phyloP scores from a whole-genome alignment of 768 basidiomycete species.

The Punctularia strigosozonata region DNA sequence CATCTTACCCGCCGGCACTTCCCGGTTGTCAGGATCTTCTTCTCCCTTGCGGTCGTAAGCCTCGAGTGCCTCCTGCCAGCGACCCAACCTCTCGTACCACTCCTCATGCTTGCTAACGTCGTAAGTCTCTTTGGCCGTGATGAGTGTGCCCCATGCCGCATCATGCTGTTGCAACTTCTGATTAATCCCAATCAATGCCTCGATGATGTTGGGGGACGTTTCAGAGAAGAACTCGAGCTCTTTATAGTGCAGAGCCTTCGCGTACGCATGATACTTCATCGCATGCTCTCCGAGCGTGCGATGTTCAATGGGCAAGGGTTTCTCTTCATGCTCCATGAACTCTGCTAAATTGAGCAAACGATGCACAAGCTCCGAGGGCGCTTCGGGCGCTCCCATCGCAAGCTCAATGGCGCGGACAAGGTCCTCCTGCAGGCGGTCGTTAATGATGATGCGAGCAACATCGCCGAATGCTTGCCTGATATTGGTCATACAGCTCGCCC shows the following conservation, averaged over 20 bases:
- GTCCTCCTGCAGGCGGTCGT: constrained; percentile 56
- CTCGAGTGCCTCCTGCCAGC: constrained; percentile 88
- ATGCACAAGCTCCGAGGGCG: constrained; percentile 85
- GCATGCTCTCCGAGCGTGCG: constrained; percentile 91
- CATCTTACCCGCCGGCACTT: constrained; percentile 82
- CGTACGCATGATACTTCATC: constrained; percentile 86
- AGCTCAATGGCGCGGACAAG: constrained; percentile 81
- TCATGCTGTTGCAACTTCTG: constrained; percentile 95
- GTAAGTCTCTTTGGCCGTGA: constrained; percentile 81
- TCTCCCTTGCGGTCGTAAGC: constrained; percentile 75
- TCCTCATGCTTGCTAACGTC: constrained; percentile 90
- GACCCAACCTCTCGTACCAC: constrained; percentile 94
- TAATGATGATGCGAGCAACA: background rate
- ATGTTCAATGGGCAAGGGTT: constrained; percentile 86
- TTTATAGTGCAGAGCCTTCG: constrained; percentile 97
- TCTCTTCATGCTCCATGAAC: constrained; percentile 99
- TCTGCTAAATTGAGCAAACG: constrained; percentile 88
- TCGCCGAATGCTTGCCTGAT: constrained; percentile 53
- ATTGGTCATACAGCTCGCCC: constrained; percentile 91
- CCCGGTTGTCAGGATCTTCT: constrained; percentile 64
- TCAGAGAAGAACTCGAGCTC: constrained; percentile 95
- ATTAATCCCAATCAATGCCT: constrained; percentile 92
- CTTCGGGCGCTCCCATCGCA: constrained; percentile 66
- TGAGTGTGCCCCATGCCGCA: constrained; percentile 93
- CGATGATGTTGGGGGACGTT: constrained; percentile 82